A percentile compares a stretch with the other conserved stretches of the same genome.
Evolutionary conservation across 2,329 filamentous ascomycete species (phyloP).

Genomic region (Nannizziopsis barbatae): DNA sequence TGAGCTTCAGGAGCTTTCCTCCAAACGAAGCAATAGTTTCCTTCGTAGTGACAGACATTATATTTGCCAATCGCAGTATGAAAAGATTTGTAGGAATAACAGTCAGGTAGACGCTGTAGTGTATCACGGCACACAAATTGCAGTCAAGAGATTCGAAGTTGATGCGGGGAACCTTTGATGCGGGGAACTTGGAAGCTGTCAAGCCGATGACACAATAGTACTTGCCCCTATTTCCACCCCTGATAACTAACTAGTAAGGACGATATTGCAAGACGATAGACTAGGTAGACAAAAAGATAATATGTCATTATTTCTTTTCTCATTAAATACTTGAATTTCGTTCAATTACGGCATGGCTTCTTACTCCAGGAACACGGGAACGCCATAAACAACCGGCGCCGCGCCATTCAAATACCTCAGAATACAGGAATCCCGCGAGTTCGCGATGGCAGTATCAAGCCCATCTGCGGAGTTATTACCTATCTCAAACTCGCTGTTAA

Average conservation of each 20-base stretch:
- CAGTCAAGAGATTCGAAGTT: not conserved
- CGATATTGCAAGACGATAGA: no score
- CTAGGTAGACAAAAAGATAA: no score
- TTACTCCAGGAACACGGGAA: conserved; percentile 67
- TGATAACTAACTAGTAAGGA: not conserved
- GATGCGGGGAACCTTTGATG: conserved; percentile 1
- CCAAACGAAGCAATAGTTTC: conserved; percentile 84
- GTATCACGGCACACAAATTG: conserved; percentile 2
- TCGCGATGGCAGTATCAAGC: conserved; percentile 63
- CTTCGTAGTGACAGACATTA: conserved; percentile 79
- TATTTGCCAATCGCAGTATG: not conserved
- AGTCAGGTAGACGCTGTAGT: not conserved
- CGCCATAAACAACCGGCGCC: conserved; percentile 85
- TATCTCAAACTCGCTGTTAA: not conserved
- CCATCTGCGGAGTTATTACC: not conserved
- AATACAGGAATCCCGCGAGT: conserved; percentile 65
- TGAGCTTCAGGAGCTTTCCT: conserved; percentile 87
- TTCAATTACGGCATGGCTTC: not conserved
- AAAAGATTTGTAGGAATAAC: not conserved
- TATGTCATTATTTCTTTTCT: no score
- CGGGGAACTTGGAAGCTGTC: not conserved
- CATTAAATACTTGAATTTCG: no score
- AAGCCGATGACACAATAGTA: not conserved
- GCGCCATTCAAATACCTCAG: conserved; percentile 88
- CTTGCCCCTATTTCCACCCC: not conserved